Evolutionary conservation across 768 basidiomycete genomes (phyloP), one percentile per base, ranked within the genome.

Genomic region (Nevesoporus exiguus): DNA sequence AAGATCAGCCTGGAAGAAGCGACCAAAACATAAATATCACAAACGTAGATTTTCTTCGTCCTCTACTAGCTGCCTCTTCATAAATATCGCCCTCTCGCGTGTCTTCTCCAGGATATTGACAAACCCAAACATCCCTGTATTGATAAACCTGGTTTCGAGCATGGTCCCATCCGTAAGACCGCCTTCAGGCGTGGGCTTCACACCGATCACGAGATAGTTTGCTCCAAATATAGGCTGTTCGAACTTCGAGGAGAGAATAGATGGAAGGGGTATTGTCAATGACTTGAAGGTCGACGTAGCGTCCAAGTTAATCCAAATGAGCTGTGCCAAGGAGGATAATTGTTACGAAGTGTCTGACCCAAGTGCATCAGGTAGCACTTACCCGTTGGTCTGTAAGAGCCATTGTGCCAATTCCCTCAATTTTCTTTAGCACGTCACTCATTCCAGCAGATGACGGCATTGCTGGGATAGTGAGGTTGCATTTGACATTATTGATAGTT

Each of bases 301-400:
- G 3, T 72, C 41, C 17, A 74, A 69, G 33, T 74, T 72, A 6
- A 74, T 77, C 71, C 88, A 88, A 61, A 90, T 77, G 47, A 92
- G 74, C 89, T 91, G 61, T 39, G 41, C 51, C 37, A 53, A 29
- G 30, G 49, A 51, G 43, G 44, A 30, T 44, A 25, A 57, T 51
- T 46, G 17, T 54, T 58, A 52, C n/a, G 30, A 9, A 46, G 17
- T 34, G 46, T 52, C 34, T 22, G 29, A 48, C 7, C 31, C n/a
- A n/a, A 24, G 30, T 34, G 37, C 25, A 51, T 34, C 42, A 19
- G 15, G 17, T 37, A 47, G 52, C 1, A 55, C 85, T 60, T 65
- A 91, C 90, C 56, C 90, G 76, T 70, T 86, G 80, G 64, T 90
- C 86, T 19, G 88, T 91, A 36, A 93, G 76, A 70, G 75, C 79